A percentile compares a stretch with the other conserved stretches of the same genome.
phyloP scores from a whole-genome alignment of 371 early-diverging fungal genomes.

The Mucor plumbeus region DNA sequence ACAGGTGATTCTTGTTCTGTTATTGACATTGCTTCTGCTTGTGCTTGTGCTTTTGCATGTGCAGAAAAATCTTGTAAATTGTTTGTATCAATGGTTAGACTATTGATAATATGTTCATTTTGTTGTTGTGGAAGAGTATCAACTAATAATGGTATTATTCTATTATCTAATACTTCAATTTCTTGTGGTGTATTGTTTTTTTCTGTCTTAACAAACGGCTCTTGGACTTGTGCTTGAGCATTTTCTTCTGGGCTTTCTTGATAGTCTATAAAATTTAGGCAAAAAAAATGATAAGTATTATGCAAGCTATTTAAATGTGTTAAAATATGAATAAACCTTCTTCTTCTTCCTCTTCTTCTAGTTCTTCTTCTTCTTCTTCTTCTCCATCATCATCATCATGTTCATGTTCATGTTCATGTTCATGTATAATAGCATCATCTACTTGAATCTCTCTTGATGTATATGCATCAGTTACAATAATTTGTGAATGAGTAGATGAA shows the following conservation, averaged over 20 bases:
- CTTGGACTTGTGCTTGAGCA: not conserved
- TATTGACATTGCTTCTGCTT: not conserved
- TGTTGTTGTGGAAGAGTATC: not conserved
- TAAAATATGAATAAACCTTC: not conserved
- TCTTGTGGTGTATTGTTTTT: not conserved
- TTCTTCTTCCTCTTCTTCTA: not conserved
- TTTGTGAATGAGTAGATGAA: conserved; percentile 5
- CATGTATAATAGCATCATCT: not conserved
- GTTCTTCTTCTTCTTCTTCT: too few species aligned
- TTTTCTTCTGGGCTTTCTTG: not conserved
- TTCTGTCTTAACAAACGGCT: not conserved
- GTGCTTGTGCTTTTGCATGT: conserved; percentile 4
- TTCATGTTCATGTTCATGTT: too few species aligned
- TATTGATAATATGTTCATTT: conserved; percentile 3
- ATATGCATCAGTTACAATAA: conserved; percentile 4
- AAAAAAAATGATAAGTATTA: not conserved
- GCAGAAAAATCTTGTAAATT: not conserved
- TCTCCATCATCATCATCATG: too few species aligned
- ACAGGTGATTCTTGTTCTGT: not conserved
- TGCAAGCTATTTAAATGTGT: conserved; percentile 1
- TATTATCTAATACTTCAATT: not conserved
- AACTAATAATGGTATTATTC: not conserved
- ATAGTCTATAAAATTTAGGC: not conserved
- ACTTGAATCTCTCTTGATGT: not conserved
- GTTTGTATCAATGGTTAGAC: conserved; percentile 11